These are phyloP conservation scores for Candida boleticola DNA, from an alignment of 805 yeast species.

Conservation along the genomic window DNA sequence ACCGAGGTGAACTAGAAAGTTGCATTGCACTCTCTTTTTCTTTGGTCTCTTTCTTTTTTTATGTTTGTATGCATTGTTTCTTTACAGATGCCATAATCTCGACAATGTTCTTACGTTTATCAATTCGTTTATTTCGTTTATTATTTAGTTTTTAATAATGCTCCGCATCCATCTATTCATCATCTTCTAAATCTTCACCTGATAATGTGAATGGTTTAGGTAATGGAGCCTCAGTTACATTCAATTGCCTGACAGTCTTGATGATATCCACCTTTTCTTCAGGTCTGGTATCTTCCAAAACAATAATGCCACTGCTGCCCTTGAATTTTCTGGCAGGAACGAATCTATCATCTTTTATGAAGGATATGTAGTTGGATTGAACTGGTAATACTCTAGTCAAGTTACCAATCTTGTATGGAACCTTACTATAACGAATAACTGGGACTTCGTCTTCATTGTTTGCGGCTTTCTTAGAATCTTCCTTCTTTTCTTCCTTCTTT, in stretches of 20 bases:
- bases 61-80: too few relatives aligned
- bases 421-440: constrained; percentile 54
- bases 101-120: background rate
- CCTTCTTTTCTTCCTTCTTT: constrained; percentile 12
- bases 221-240: constrained; percentile 69
- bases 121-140: background rate
- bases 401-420: constrained; percentile 70
- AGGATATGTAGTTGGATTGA: constrained; percentile 80
- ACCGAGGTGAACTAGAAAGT: too few relatives aligned
- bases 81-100: background rate
- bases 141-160: too few relatives aligned
- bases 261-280: constrained; percentile 62
- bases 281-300: constrained; percentile 63
- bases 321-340: constrained; percentile 77
- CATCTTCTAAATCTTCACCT: constrained; percentile 50
- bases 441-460: constrained; percentile 23
- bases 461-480: constrained; percentile 20
- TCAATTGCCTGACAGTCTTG: constrained; percentile 80
- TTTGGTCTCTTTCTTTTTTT: too few relatives aligned
- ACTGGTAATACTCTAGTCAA: constrained; percentile 87
- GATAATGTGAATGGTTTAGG: constrained; percentile 69
- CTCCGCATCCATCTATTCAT: background rate
- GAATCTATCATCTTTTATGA: constrained; percentile 71
- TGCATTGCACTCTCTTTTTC: too few relatives aligned
- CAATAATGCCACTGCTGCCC: constrained; percentile 68